Percentiles rank a stretch among this genome's conserved stretches.
Evolutionary conservation across 164 flowering plant species (phyloP).

Genomic region (Taxillus chinensis): DNA sequence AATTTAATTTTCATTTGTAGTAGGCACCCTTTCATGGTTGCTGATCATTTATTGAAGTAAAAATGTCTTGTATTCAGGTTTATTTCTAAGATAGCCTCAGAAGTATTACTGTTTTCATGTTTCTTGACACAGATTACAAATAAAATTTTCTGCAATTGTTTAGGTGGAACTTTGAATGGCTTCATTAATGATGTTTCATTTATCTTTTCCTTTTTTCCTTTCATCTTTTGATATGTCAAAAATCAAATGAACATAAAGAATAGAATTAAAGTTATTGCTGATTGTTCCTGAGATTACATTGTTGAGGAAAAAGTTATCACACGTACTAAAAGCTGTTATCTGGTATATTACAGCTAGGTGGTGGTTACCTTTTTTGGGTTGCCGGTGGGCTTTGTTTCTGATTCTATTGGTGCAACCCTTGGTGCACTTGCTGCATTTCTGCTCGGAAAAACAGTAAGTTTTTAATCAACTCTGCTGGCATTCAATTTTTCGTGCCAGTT

Average conservation of each 20-base stretch:
- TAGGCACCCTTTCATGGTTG: not conserved
- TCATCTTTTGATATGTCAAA: not conserved
- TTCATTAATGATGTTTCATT: too few relatives aligned
- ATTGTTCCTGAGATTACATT: too few relatives aligned
- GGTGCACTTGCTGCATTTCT: conserved; percentile 16
- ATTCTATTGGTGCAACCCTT: conserved; percentile 14
- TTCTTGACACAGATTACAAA: not conserved
- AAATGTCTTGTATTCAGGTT: not conserved
- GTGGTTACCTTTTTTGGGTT: conserved; percentile 16
- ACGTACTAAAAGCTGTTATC: not conserved
- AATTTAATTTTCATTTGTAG: not conserved
- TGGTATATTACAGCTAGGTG: conserved; percentile 11
- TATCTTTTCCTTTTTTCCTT: not conserved
- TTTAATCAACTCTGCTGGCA: not conserved
- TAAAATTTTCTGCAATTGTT: not conserved
- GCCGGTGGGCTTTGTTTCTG: conserved; percentile 18
- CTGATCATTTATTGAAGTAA: not conserved
- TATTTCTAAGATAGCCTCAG: not conserved
- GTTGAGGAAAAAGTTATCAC: too few relatives aligned
- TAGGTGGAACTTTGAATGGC: too few relatives aligned
- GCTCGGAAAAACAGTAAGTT: conserved; percentile 17
- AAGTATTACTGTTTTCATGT: not conserved
- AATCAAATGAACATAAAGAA: too few relatives aligned
- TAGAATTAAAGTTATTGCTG: too few relatives aligned
- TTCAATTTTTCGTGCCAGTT: not conserved